Percentiles rank a stretch among this genome's conserved stretches.
These are phyloP conservation scores for Miscanthus lutarioriparius DNA, from an alignment of 176 grass and related monocot species.

Conservation along the genomic window DNA sequence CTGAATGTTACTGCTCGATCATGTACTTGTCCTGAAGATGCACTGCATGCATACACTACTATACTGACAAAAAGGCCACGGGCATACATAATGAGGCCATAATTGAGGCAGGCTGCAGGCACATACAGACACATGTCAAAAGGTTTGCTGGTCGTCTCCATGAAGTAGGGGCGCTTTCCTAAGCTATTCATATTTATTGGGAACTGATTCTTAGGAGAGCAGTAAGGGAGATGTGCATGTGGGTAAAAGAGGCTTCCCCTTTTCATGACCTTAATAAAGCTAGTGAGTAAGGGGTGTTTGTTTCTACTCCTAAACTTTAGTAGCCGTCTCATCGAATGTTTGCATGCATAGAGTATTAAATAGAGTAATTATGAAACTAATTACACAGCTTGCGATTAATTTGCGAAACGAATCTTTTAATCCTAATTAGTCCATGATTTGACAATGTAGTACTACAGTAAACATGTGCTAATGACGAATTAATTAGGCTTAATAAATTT, in stretches of 20 bases:
- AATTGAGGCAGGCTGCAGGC: slow-evolving; percentile 13
- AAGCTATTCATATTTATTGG: slow-evolving; percentile 37
- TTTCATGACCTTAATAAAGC: slow-evolving; percentile 48
- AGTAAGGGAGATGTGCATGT: slow-evolving; percentile 25
- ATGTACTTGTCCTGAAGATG: neutral
- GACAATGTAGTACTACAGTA: no score
- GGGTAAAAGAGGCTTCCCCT: slow-evolving; percentile 38
- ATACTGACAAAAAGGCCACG: slow-evolving; percentile 30
- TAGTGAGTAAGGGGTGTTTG: no score
- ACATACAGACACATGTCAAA: slow-evolving; percentile 30
- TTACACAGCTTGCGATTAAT: no score
- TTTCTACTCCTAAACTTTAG: no score
- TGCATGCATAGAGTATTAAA: no score
- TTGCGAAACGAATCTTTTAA: no score
- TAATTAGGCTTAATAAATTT: no score
- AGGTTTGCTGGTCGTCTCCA: slow-evolving; percentile 33
- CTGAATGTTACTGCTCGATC: no score
- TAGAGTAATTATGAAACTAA: no score
- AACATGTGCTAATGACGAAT: no score
- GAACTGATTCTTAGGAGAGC: slow-evolving; percentile 38
- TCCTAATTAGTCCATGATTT: no score
- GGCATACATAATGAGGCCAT: slow-evolving; percentile 31
- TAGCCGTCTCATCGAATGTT: no score
- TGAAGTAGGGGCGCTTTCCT: slow-evolving; percentile 44
- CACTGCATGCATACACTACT: slow-evolving; percentile 1